Conservation (phyloP, 176 grass and related monocot species). For the Carex myosuroides region DNA sequence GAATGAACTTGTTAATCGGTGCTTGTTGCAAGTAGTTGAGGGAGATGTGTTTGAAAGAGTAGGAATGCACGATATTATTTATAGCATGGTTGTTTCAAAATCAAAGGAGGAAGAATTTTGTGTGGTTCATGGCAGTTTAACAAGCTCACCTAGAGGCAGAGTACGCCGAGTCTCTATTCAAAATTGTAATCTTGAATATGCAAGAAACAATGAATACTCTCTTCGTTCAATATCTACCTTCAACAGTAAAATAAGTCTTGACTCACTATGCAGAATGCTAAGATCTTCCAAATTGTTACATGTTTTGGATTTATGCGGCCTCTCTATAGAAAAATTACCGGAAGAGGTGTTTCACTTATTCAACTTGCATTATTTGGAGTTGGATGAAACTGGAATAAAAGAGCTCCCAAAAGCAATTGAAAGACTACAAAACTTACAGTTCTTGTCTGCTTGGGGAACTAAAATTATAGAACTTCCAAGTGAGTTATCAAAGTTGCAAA, state of each 20-base stretch:
- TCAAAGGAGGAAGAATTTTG: constrained; percentile 2
- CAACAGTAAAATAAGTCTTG: not conserved
- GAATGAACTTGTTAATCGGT: no score
- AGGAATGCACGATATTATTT: not conserved
- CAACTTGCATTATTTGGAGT: constrained; percentile 28
- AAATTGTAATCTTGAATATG: constrained; percentile 3
- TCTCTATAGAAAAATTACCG: constrained; percentile 2
- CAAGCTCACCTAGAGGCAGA: not conserved
- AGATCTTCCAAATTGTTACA: constrained; percentile 14
- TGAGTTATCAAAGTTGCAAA: not conserved
- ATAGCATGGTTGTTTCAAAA: not conserved
- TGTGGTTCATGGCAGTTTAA: not conserved
- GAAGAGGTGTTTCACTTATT: constrained; percentile 23
- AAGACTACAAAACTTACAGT: not conserved
- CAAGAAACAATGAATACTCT: not conserved
- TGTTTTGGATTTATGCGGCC: constrained; percentile 15
- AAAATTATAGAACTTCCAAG: not conserved
- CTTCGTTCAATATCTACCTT: constrained; percentile 20
- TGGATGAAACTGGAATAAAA: constrained; percentile 13
- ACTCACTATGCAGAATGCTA: not conserved
- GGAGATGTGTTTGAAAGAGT: not conserved
- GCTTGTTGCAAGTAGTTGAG: no score
- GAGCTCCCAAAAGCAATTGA: constrained; percentile 23
- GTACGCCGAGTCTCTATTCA: constrained; percentile 18
- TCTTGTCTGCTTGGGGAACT: not conserved